Conservation (phyloP, 2,329 filamentous ascomycete species). For the Aspergillus awamori region DNA sequence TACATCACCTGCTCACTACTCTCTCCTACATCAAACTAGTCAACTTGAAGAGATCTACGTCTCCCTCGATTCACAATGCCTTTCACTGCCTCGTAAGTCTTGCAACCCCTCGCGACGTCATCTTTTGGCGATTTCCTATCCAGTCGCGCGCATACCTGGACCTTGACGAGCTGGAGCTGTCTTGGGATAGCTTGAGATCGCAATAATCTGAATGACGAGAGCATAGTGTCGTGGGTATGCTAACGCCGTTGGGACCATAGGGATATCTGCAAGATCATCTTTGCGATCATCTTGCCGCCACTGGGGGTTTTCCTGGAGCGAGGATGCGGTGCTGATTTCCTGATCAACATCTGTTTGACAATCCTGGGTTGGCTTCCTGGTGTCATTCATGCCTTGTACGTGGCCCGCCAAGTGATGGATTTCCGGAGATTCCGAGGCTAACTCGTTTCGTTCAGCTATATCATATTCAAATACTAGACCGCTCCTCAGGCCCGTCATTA, state of each 20-base stretch:
- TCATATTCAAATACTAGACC: constrained; percentile 82
- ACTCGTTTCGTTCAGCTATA: constrained; percentile 59
- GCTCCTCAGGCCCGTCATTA: constrained; percentile 2
- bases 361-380: constrained; percentile 76
- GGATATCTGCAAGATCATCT: constrained; percentile 79
- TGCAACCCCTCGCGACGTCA: not conserved
- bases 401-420: constrained; percentile 27
- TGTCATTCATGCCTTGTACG: constrained; percentile 88
- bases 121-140: not conserved
- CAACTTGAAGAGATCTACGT: constrained; percentile 16
- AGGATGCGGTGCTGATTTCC: constrained; percentile 80
- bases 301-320: constrained; percentile 93
- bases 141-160: not conserved
- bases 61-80: constrained; percentile 47
- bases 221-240: not conserved
- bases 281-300: constrained; percentile 87
- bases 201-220: not conserved
- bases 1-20: not conserved
- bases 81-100: constrained; percentile 54
- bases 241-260: constrained; percentile 43
- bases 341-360: constrained; percentile 91
- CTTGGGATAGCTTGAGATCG: not conserved
- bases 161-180: not conserved
- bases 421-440: constrained; percentile 12
- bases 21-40: constrained; percentile 15